Percentiles rank a stretch among this genome's conserved stretches.
Conservation (phyloP, 202 grass and related monocot species). For the Alloteropsis angusta region DNA sequence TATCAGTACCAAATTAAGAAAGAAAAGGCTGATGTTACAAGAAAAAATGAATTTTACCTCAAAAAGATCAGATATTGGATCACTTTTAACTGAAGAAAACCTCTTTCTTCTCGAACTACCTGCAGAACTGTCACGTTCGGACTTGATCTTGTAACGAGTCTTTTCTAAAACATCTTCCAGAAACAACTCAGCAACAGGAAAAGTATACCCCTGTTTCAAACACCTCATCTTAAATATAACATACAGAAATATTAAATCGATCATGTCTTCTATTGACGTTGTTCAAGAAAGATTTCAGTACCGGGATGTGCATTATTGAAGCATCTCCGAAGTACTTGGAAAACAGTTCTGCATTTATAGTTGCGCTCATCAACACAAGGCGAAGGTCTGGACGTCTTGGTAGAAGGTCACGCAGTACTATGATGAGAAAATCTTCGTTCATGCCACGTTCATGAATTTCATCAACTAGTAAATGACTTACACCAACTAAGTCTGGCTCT, state of each 20-base stretch:
- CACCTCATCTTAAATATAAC: slow-evolving; percentile 9
- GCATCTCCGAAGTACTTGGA: slow-evolving; percentile 84
- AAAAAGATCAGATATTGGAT: slow-evolving; percentile 76
- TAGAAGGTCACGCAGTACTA: slow-evolving; percentile 89
- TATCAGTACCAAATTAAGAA: not conserved
- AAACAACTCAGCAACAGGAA: slow-evolving; percentile 76
- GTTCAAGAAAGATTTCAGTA: slow-evolving; percentile 33
- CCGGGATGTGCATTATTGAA: slow-evolving; percentile 89
- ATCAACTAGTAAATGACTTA: slow-evolving; percentile 86
- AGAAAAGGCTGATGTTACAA: not conserved
- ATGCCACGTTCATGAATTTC: slow-evolving; percentile 99
- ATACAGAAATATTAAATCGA: slow-evolving; percentile 1
- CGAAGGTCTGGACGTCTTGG: slow-evolving; percentile 70
- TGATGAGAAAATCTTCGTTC: slow-evolving; percentile 99
- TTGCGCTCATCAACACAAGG: slow-evolving; percentile 95
- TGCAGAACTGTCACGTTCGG: slow-evolving; percentile 63
- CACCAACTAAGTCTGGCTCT: slow-evolving; percentile 71
- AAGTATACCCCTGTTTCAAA: slow-evolving; percentile 74
- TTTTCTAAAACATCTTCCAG: slow-evolving; percentile 89
- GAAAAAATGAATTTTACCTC: slow-evolving; percentile 42
- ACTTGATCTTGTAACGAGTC: slow-evolving; percentile 65
- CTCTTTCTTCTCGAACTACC: slow-evolving; percentile 79
- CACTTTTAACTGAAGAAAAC: slow-evolving; percentile 46
- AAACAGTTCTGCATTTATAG: slow-evolving; percentile 93
- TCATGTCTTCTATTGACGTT: slow-evolving; percentile 8